Evolutionary conservation across 805 yeast genomes (phyloP).

Genomic region (Phaffomyces opuntiae): DNA sequence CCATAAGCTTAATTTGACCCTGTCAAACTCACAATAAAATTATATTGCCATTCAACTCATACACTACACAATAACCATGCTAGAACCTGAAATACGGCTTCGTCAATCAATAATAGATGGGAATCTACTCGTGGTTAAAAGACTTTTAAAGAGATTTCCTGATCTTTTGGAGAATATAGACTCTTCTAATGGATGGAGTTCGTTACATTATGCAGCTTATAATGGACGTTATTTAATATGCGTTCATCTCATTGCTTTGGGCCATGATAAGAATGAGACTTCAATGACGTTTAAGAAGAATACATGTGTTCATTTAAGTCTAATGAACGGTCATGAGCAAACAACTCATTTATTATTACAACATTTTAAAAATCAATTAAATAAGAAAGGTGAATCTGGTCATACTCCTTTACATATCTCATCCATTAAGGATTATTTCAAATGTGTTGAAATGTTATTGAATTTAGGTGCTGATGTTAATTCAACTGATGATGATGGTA

Average conservation of each 20-base stretch:
- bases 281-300: slow-evolving; percentile 47
- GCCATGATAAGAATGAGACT: slow-evolving; percentile 47
- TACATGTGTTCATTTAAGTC: slow-evolving; percentile 68
- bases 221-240: slow-evolving; percentile 67
- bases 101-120: slow-evolving; percentile 62
- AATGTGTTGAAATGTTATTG: slow-evolving; percentile 56
- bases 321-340: slow-evolving; percentile 57
- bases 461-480: slow-evolving; percentile 76
- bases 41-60: not conserved
- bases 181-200: slow-evolving; percentile 72
- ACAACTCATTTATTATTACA: slow-evolving; percentile 69
- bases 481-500: slow-evolving; percentile 63
- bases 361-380: slow-evolving; percentile 50
- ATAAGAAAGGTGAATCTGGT: slow-evolving; percentile 39
- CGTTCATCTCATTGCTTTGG: slow-evolving; percentile 46
- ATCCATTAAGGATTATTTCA: slow-evolving; percentile 49
- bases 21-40: no score
- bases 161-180: slow-evolving; percentile 63
- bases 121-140: slow-evolving; percentile 52
- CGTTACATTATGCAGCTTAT: slow-evolving; percentile 73
- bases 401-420: slow-evolving; percentile 68
- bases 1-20: no score
- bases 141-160: slow-evolving; percentile 63
- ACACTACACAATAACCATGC: slow-evolving; percentile 29
- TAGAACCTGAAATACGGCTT: slow-evolving; percentile 58